These are phyloP conservation scores for Garcia nutans DNA, from an alignment of 345 rosid genomes.

Conservation along the genomic window DNA sequence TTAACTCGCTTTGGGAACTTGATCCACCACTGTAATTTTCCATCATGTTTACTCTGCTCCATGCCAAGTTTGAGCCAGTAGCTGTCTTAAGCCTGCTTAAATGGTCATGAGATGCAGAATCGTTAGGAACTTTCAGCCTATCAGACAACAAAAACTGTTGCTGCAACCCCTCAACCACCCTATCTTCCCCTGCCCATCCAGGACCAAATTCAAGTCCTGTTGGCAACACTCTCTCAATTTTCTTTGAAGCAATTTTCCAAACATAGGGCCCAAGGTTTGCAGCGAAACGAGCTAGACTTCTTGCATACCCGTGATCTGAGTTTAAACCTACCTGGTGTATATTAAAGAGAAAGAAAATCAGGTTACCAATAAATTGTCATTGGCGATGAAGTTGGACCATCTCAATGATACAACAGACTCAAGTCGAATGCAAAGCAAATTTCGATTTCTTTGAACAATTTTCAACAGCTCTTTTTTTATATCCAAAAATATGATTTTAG, in stretches of 20 bases:
- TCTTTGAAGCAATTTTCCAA: conserved; percentile 74
- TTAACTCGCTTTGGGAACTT: conserved; percentile 39
- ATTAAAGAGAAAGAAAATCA: conserved; percentile 13
- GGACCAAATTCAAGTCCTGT: conserved; percentile 57
- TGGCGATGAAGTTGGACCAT: not conserved
- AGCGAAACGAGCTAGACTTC: conserved; percentile 86
- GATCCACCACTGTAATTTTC: conserved; percentile 34
- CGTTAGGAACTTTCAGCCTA: conserved; percentile 33
- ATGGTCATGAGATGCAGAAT: conserved; percentile 35
- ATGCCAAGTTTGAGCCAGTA: conserved; percentile 36
- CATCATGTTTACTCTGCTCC: conserved; percentile 36
- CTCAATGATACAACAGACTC: not conserved
- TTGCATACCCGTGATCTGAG: conserved; percentile 73
- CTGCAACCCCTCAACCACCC: conserved; percentile 31
- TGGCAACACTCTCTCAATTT: conserved; percentile 61
- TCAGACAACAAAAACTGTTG: conserved; percentile 25
- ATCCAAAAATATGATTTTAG: not conserved
- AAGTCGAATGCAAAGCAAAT: not conserved
- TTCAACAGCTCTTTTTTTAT: not conserved
- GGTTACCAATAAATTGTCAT: not conserved
- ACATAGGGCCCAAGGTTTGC: conserved; percentile 79
- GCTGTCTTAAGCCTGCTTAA: conserved; percentile 40
- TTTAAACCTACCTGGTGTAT: conserved; percentile 72
- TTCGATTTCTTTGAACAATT: not conserved
- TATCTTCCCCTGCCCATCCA: conserved; percentile 84